These are phyloP conservation scores for Auricularia sp. DNA, from an alignment of 768 basidiomycete species.

Conservation along the genomic window DNA sequence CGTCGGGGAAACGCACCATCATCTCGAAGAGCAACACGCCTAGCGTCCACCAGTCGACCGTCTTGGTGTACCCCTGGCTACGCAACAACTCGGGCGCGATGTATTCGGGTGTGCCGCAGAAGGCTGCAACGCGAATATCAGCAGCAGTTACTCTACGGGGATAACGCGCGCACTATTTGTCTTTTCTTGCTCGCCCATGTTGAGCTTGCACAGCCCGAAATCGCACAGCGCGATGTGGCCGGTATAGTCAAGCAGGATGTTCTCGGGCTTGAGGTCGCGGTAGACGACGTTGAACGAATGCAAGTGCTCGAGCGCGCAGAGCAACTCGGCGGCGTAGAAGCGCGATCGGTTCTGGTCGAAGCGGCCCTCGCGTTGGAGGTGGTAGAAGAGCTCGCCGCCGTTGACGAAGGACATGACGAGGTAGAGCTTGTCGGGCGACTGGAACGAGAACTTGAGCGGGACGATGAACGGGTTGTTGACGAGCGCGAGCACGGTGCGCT, in stretches of 20 bases:
- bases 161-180: constrained; percentile 66
- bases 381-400: constrained; percentile 96
- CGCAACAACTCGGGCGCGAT: constrained; percentile 95
- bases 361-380: constrained; percentile 90
- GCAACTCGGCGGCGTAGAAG: constrained; percentile 95
- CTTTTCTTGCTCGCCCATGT: constrained; percentile 96
- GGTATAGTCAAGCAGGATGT: constrained; percentile 93
- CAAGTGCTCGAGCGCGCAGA: constrained; percentile 90
- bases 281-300: constrained; percentile 98
- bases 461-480: constrained; percentile 99
- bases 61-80: constrained; percentile 94
- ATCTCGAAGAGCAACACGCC: constrained; percentile 96
- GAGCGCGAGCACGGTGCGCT: constrained; percentile 90
- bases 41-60: constrained; percentile 98
- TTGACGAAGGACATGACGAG: constrained; percentile 98
- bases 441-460: constrained; percentile 97
- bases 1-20: constrained; percentile 48
- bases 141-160: constrained; percentile 1
- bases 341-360: constrained; percentile 90
- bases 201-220: constrained; percentile 91
- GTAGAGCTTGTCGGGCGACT: constrained; percentile 94
- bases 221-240: constrained; percentile 98
- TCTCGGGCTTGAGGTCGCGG: constrained; percentile 95
- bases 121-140: constrained; percentile 38
- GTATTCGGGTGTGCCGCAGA: constrained; percentile 98